Evolutionary conservation across 352 stramenopile species (phyloP).

Genomic region (Phytophthora multivora): DNA sequence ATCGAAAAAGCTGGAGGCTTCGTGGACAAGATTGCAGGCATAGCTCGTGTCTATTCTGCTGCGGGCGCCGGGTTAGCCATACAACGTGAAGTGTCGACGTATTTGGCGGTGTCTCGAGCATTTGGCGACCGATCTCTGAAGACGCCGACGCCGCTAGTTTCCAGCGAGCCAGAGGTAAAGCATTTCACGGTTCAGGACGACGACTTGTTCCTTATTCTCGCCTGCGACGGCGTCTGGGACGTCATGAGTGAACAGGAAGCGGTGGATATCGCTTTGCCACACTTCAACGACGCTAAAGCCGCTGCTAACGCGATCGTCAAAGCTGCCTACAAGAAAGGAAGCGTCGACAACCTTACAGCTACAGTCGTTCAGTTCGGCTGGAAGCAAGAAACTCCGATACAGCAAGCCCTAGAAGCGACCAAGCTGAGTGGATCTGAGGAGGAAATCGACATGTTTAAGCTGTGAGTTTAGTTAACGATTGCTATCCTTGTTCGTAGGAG

Average conservation of each 20-base stretch:
- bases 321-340: slow-evolving; percentile 57
- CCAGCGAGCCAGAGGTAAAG: slow-evolving; percentile 53
- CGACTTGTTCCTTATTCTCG: slow-evolving; percentile 63
- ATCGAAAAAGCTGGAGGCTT: slow-evolving; percentile 57
- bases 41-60: slow-evolving; percentile 60
- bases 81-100: slow-evolving; percentile 38
- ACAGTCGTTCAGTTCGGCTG: slow-evolving; percentile 59
- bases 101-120: slow-evolving; percentile 59
- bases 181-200: slow-evolving; percentile 37
- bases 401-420: slow-evolving; percentile 7
- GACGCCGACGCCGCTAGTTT: slow-evolving; percentile 47
- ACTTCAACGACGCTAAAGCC: slow-evolving; percentile 45
- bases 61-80: slow-evolving; percentile 42
- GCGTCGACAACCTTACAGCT: slow-evolving; percentile 60
- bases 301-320: slow-evolving; percentile 61
- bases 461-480: slow-evolving; percentile 32
- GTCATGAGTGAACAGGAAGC: slow-evolving; percentile 66
- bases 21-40: slow-evolving; percentile 49
- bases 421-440: slow-evolving; percentile 18
- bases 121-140: slow-evolving; percentile 71
- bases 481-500: slow-evolving; percentile 30
- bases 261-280: slow-evolving; percentile 46
- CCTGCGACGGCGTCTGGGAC: slow-evolving; percentile 71
- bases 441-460: slow-evolving; percentile 68
- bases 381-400: slow-evolving; percentile 28